These are phyloP conservation scores for Coemansia sp. DNA, from an alignment of 192 early-diverging fungal species.

Conservation along the genomic window DNA sequence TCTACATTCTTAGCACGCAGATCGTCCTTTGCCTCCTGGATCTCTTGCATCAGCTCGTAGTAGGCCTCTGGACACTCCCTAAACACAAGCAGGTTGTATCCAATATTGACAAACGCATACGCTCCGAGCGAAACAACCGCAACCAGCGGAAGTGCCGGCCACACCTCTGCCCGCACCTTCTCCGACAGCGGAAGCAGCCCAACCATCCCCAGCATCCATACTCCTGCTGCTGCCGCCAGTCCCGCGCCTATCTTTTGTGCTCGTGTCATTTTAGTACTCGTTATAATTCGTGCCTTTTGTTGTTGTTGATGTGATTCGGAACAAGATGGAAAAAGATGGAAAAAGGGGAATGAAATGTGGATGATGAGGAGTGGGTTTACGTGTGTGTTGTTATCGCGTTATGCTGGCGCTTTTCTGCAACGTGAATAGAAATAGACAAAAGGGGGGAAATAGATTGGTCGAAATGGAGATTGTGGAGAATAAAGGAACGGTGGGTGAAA, in stretches of 20 bases:
- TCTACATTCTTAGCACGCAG: slow-evolving; percentile 70
- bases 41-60: slow-evolving; percentile 80
- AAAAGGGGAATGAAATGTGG: not conserved
- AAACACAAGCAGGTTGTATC: slow-evolving; percentile 84
- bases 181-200: slow-evolving; percentile 42
- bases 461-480: no score
- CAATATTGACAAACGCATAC: slow-evolving; percentile 87
- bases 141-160: slow-evolving; percentile 45
- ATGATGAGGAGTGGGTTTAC: not conserved
- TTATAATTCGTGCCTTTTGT: not conserved
- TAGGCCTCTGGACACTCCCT: slow-evolving; percentile 91
- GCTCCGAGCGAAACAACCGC: slow-evolving; percentile 78
- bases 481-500: no score
- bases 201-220: slow-evolving; percentile 37
- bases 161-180: slow-evolving; percentile 36
- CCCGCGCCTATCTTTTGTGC: slow-evolving; percentile 21
- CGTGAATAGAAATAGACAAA: no score
- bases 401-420: no score
- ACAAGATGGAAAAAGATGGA: not conserved
- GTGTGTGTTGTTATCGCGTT: not conserved
- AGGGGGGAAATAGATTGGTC: no score
- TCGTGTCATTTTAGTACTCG: slow-evolving; percentile 26
- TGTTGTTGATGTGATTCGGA: not conserved
- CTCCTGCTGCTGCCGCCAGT: slow-evolving; percentile 18
- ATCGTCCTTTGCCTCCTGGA: slow-evolving; percentile 78